Evolutionary conservation across 768 basidiomycete species (phyloP).

Genomic region (Tricholoma saponaceum): DNA sequence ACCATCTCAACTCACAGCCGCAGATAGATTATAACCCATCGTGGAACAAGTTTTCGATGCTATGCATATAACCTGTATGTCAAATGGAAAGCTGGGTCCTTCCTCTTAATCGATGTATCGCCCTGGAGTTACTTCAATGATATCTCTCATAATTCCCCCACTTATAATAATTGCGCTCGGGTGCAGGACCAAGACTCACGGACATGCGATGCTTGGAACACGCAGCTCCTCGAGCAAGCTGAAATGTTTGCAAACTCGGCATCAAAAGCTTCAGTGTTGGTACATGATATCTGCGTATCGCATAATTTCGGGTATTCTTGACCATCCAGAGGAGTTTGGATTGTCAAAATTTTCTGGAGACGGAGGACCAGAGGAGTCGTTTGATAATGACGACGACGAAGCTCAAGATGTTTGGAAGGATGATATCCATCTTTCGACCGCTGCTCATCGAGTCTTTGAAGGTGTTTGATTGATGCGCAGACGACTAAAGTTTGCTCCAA

Average conservation of each 20-base stretch:
- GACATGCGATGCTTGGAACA: conserved; percentile 7
- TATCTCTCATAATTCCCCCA: no score
- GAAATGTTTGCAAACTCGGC: neutral
- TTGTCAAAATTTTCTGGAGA: no score
- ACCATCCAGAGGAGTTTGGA: neutral
- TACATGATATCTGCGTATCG: conserved; percentile 4
- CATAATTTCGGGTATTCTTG: conserved; percentile 5
- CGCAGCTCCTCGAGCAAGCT: neutral
- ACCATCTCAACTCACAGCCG: neutral
- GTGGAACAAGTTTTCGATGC: conserved; percentile 8
- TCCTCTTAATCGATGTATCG: conserved; percentile 10
- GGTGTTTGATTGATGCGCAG: conserved; percentile 1
- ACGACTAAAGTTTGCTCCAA: neutral
- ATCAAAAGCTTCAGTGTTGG: conserved; percentile 1
- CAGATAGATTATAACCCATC: conserved; percentile 9
- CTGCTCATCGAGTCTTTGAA: conserved; percentile 5
- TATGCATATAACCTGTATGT: conserved; percentile 10
- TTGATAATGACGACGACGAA: neutral
- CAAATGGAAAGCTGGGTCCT: conserved; percentile 6
- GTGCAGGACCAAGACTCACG: no score
- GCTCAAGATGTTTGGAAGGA: conserved; percentile 2
- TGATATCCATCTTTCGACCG: conserved; percentile 4
- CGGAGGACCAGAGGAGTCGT: neutral
- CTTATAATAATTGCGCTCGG: no score
- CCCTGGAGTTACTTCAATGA: neutral